Evolutionary conservation across 805 yeast species (phyloP).

Genomic region (Candida koratica): DNA sequence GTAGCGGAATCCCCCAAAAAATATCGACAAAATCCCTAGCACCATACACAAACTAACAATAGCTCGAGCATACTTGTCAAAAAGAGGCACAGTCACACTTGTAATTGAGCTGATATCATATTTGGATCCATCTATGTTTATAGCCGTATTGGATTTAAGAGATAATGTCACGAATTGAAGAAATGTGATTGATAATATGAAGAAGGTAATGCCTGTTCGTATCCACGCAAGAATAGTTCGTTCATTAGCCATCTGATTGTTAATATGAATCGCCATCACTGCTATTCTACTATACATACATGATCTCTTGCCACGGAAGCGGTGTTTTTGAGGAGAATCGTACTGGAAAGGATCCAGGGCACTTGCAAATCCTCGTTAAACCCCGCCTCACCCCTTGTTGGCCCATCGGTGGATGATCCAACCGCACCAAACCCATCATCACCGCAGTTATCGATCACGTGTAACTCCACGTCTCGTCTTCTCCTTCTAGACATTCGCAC

Average conservation of each 20-base stretch:
- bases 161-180: conserved; percentile 23
- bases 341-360: conserved; percentile 4
- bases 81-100: conserved; percentile 3
- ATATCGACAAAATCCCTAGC: conserved; percentile 17
- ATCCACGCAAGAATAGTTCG: conserved; percentile 31
- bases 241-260: conserved; percentile 30
- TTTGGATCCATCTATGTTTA: conserved; percentile 5
- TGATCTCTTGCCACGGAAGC: conserved; percentile 40
- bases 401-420: no score
- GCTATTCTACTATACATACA: conserved; percentile 18
- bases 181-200: conserved; percentile 21
- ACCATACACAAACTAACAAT: conserved; percentile 17
- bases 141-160: conserved; percentile 11
- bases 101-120: conserved; percentile 4
- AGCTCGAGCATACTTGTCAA: conserved; percentile 16
- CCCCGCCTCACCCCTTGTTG: no score
- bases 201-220: conserved; percentile 22
- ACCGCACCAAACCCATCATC: no score
- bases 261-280: conserved; percentile 13
- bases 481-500: conserved; percentile 4
- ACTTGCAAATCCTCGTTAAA: neutral
- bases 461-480: conserved; percentile 5
- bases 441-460: neutral
- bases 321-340: conserved; percentile 21
- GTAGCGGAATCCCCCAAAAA: conserved; percentile 24